phyloP scores from a whole-genome alignment of 352 stramenopile genomes.

The Pythium phragmiticola region DNA sequence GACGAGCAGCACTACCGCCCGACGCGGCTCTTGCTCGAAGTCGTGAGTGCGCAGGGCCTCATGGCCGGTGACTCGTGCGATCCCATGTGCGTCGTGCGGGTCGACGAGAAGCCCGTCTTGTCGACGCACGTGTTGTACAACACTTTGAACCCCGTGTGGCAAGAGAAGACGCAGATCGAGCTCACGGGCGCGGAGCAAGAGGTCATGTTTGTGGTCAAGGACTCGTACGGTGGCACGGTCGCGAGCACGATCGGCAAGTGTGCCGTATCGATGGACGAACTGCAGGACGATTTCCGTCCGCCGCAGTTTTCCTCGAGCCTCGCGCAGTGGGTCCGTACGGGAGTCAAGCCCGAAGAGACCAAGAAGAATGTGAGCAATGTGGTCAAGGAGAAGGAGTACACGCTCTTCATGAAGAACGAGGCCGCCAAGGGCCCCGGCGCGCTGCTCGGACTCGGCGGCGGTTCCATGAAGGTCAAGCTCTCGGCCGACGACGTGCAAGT shows the following conservation, averaged over 20 bases:
- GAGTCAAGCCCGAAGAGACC: constrained; percentile 70
- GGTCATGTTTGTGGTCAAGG: constrained; percentile 80
- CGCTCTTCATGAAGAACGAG: constrained; percentile 57
- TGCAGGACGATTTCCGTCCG: constrained; percentile 77
- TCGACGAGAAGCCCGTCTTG: constrained; percentile 69
- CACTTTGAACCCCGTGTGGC: constrained; percentile 80
- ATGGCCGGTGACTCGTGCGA: constrained; percentile 78
- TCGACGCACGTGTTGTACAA: constrained; percentile 83
- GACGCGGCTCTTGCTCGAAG: constrained; percentile 57
- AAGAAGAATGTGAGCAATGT: constrained; percentile 83
- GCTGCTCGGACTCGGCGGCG: constrained; percentile 19
- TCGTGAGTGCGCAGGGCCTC: constrained; percentile 69
- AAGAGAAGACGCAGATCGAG: constrained; percentile 66
- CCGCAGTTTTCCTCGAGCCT: constrained; percentile 72
- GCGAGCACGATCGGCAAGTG: constrained; percentile 81
- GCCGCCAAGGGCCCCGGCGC: constrained; percentile 24
- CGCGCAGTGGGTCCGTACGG: constrained; percentile 77
- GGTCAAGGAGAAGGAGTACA: constrained; percentile 78
- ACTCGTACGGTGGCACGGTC: constrained; percentile 78
- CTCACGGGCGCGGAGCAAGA: constrained; percentile 52
- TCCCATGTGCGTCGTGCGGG: constrained; percentile 66
- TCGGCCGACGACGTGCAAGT: constrained; percentile 63
- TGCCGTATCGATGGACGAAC: constrained; percentile 64
- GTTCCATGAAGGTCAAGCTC: constrained; percentile 9
- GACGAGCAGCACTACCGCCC: constrained; percentile 62